Conservation (phyloP, 1,284 basidiomycete species). For the Apiotrichum gamsii region DNA sequence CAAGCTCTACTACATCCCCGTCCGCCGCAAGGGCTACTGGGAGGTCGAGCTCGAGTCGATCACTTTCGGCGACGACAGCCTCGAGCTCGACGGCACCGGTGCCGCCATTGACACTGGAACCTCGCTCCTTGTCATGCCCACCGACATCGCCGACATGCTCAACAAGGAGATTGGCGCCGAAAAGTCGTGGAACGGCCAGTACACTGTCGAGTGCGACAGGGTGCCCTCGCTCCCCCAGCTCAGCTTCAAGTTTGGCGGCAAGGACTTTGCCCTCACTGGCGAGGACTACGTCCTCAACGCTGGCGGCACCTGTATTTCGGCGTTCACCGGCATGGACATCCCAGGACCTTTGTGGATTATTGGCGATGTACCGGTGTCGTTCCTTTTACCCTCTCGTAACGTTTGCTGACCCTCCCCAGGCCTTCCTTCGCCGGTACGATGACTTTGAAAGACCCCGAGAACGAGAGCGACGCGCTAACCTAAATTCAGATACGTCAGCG, state of each 20-base stretch:
- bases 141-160: slow-evolving; percentile 94
- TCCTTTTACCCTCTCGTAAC: slow-evolving; percentile 15
- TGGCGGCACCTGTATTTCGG: slow-evolving; percentile 89
- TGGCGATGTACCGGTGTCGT: too few species aligned
- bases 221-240: slow-evolving; percentile 65
- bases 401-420: slow-evolving; percentile 46
- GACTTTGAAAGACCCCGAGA: too few species aligned
- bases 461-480: too few species aligned
- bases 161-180: slow-evolving; percentile 92
- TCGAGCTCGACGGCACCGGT: slow-evolving; percentile 83
- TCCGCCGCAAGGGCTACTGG: slow-evolving; percentile 98
- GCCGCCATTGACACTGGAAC: slow-evolving; percentile 89
- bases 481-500: too few species aligned
- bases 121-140: slow-evolving; percentile 58
- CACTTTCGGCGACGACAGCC: slow-evolving; percentile 71
- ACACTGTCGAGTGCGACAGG: slow-evolving; percentile 81
- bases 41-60: slow-evolving; percentile 89
- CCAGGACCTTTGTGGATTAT: slow-evolving; percentile 90
- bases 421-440: slow-evolving; percentile 85
- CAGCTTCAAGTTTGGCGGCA: slow-evolving; percentile 3
- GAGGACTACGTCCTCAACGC: slow-evolving; percentile 82
- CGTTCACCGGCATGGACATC: slow-evolving; percentile 90
- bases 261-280: slow-evolving; percentile 51
- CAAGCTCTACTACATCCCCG: slow-evolving; percentile 78
- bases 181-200: slow-evolving; percentile 91